A percentile compares a stretch with the other conserved stretches of the same genome.
phyloP scores from a whole-genome alignment of 371 early-diverging fungal genomes.

The Globomyces sp. region DNA sequence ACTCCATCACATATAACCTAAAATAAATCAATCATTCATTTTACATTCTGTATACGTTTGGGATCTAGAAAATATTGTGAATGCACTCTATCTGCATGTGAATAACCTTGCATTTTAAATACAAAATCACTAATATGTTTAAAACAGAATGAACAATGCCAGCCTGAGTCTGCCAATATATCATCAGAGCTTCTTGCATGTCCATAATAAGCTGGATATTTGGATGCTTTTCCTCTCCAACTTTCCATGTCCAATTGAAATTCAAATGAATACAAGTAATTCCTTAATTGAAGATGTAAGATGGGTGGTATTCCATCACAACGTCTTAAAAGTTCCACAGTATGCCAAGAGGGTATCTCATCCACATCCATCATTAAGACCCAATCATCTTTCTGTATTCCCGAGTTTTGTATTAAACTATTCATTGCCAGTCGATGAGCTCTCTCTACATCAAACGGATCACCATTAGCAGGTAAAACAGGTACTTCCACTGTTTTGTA shows the following conservation, averaged over 20 bases:
- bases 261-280: constrained; percentile 59
- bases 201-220: constrained; percentile 34
- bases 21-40: no score
- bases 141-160: constrained; percentile 49
- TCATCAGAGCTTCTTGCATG: constrained; percentile 40
- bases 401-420: constrained; percentile 30
- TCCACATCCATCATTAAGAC: constrained; percentile 44
- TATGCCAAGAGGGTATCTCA: constrained; percentile 38
- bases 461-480: constrained; percentile 33
- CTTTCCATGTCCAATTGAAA: constrained; percentile 44
- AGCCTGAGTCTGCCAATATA: constrained; percentile 57
- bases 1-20: constrained; percentile 34
- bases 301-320: constrained; percentile 49
- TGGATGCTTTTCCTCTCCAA: constrained; percentile 50
- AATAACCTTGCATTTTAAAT: constrained; percentile 53
- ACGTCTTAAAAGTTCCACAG: constrained; percentile 25
- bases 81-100: constrained; percentile 38
- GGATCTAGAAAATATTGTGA: constrained; percentile 21
- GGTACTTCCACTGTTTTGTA: constrained; percentile 37
- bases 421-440: constrained; percentile 46
- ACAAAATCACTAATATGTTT: constrained; percentile 40
- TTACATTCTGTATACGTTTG: constrained; percentile 29
- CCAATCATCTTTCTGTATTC: constrained; percentile 29
- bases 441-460: constrained; percentile 51
- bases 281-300: constrained; percentile 49